These are phyloP conservation scores for Acephala macrosclerotiorum DNA, from an alignment of 2,329 filamentous ascomycete genomes.

Conservation along the genomic window DNA sequence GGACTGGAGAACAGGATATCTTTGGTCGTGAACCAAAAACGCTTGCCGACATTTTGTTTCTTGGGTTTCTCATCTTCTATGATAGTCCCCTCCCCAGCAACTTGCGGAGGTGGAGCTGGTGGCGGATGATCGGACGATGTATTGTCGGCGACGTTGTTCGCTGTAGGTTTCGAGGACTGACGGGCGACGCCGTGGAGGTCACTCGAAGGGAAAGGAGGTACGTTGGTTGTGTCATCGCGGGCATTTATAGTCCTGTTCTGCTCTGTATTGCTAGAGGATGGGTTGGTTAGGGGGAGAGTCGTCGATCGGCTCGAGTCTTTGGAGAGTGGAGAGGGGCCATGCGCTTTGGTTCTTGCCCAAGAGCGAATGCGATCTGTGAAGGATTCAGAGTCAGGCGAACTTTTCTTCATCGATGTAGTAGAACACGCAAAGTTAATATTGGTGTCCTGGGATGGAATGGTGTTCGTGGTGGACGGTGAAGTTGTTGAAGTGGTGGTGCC, in stretches of 20 bases:
- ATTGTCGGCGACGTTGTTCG: conserved; percentile 45
- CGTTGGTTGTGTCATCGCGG: conserved; percentile 35
- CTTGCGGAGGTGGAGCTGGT: conserved; percentile 56
- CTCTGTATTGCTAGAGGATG: conserved; percentile 32
- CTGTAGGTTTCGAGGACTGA: conserved; percentile 39
- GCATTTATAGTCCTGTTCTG: conserved; percentile 35
- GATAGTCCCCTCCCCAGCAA: conserved; percentile 64
- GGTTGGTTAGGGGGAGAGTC: conserved; percentile 50
- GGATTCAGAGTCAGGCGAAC: conserved; percentile 57
- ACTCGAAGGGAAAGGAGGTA: conserved; percentile 36
- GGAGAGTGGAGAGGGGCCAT: conserved; percentile 56
- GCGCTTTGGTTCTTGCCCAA: conserved; percentile 60
- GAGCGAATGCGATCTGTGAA: conserved; percentile 64
- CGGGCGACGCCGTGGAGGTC: conserved; percentile 39
- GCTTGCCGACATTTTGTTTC: conserved; percentile 40
- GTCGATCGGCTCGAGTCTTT: conserved; percentile 43
- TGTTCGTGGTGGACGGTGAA: conserved; percentile 1
- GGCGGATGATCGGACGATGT: conserved; percentile 46
- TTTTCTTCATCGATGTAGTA: conserved; percentile 66
- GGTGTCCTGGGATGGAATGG: conserved; percentile 3
- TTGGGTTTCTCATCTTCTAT: conserved; percentile 48
- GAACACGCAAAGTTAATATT: conserved; percentile 5
- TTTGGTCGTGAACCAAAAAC: conserved; percentile 51
- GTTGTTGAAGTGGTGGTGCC: conserved; percentile 1
- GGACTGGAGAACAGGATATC: conserved; percentile 75